Conservation (phyloP, 2,329 filamentous ascomycete species). For the Monilinia aucupariae region DNA sequence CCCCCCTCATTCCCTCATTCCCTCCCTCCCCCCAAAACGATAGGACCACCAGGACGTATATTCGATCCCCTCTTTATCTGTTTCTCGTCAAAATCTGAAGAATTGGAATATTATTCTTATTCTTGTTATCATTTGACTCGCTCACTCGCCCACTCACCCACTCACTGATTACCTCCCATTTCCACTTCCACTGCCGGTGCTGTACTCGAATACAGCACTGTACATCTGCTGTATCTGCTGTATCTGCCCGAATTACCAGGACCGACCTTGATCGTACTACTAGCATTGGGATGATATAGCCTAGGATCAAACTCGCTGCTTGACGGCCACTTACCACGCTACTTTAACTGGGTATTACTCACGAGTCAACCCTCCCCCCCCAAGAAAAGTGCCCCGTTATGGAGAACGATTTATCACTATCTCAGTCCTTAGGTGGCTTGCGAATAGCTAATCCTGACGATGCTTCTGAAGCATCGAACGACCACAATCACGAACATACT, state of each 20-base stretch:
- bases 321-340: constrained; percentile 14
- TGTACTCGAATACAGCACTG: too few species aligned
- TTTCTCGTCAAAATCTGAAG: neutral
- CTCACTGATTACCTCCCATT: neutral
- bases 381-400: constrained; percentile 44
- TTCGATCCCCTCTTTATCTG: constrained; percentile 1
- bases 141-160: too few species aligned
- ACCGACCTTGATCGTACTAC: neutral
- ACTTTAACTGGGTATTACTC: neutral
- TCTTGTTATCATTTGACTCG: neutral
- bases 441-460: constrained; percentile 90
- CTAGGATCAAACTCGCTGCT: constrained; percentile 16
- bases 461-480: constrained; percentile 30
- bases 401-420: constrained; percentile 89
- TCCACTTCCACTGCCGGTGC: too few species aligned
- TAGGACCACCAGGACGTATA: neutral
- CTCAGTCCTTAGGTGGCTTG: constrained; percentile 85
- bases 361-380: neutral
- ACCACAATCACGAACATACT: constrained; percentile 22
- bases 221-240: too few species aligned
- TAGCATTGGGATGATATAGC: constrained; percentile 22
- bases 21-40: neutral
- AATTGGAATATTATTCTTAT: neutral
- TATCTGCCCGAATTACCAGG: constrained; percentile 2
- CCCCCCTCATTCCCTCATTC: neutral